A percentile compares a stretch with the other conserved stretches of the same genome.
These are phyloP conservation scores for Aureoboletus auriporus DNA, from an alignment of 768 basidiomycete genomes.

Conservation along the genomic window DNA sequence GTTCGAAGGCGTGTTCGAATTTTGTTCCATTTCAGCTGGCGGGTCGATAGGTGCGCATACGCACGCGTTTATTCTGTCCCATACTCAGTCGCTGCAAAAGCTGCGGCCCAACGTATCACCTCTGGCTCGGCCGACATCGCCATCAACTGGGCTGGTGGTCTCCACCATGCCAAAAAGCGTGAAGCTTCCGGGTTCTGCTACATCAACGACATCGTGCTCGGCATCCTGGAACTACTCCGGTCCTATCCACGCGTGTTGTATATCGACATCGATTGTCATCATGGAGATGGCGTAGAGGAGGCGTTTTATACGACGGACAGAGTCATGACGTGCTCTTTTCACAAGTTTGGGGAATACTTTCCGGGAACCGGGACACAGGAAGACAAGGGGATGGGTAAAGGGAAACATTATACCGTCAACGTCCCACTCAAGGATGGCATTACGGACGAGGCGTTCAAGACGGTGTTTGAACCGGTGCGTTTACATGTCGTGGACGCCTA, in stretches of 20 bases:
- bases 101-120: constrained; percentile 75
- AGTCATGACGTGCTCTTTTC: constrained; percentile 96
- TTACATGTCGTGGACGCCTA: background rate
- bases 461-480: constrained; percentile 89
- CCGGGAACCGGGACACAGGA: constrained; percentile 80
- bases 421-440: constrained; percentile 94
- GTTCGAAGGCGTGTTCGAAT: constrained; percentile 96
- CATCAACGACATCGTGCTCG: constrained; percentile 96
- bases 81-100: constrained; percentile 21
- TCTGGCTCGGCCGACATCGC: constrained; percentile 77
- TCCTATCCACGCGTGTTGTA: constrained; percentile 86
- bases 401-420: constrained; percentile 88
- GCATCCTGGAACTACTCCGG: constrained; percentile 89
- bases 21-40: constrained; percentile 94
- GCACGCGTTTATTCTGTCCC: background rate
- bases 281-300: constrained; percentile 98
- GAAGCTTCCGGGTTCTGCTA: constrained; percentile 99
- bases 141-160: constrained; percentile 97
- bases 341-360: constrained; percentile 88
- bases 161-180: constrained; percentile 99
- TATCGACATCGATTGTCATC: constrained; percentile 97
- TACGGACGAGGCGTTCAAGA: constrained; percentile 81
- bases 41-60: constrained; percentile 79
- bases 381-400: constrained; percentile 78
- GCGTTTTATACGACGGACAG: constrained; percentile 97